phyloP scores from a whole-genome alignment of 306 rosid species.

The Medicago truncatula region DNA sequence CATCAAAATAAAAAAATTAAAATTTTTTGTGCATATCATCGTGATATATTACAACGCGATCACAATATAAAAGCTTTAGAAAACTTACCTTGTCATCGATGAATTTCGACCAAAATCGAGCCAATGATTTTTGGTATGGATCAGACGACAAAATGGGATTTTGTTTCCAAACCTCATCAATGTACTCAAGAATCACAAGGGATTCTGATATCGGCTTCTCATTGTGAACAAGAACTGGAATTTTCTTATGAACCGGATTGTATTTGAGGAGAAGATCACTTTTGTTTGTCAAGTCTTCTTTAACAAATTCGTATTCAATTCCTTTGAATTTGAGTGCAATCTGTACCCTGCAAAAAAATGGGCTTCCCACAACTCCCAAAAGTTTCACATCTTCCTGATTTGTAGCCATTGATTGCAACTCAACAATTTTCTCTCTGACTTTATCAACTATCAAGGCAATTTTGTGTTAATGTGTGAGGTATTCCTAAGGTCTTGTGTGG shows the following conservation, averaged over 20 bases:
- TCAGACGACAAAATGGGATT: neutral
- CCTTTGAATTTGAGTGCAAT: neutral
- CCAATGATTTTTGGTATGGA: neutral
- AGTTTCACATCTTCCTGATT: neutral
- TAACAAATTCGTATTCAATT: neutral
- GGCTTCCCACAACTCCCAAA: neutral
- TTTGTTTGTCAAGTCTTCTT: neutral
- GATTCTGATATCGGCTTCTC: neutral
- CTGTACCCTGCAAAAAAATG: neutral
- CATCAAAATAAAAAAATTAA: neutral
- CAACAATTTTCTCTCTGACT: neutral
- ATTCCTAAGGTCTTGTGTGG: neutral
- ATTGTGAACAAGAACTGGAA: neutral
- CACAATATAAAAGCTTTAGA: neutral
- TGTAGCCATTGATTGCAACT: neutral
- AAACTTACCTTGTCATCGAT: neutral
- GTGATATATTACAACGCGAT: neutral
- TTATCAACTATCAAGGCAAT: neutral
- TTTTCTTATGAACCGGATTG: neutral
- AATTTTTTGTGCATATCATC: neutral
- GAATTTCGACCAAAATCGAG: slow-evolving; percentile 1
- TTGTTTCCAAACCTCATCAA: slow-evolving; percentile 1
- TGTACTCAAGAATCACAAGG: neutral
- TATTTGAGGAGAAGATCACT: neutral
- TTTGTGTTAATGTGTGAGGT: neutral